Percentiles rank a stretch among this genome's conserved stretches.
These are phyloP conservation scores for Cercospora zeae-maydis DNA, from an alignment of 2,329 filamentous ascomycete genomes.

Conservation along the genomic window DNA sequence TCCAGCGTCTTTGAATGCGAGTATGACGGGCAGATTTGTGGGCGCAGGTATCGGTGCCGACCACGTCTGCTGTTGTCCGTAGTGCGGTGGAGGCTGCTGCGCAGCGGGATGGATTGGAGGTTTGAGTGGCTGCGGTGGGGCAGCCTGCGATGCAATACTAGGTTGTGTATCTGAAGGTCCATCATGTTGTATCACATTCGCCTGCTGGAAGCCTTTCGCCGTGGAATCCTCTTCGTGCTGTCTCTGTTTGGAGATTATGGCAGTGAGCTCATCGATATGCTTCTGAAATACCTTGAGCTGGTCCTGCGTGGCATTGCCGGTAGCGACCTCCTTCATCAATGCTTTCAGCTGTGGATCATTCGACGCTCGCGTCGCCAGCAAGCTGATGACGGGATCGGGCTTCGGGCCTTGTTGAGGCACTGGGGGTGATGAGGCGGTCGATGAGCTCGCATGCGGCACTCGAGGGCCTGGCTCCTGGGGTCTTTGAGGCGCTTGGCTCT, in stretches of 20 bases:
- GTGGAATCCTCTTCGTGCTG: slow-evolving; percentile 24
- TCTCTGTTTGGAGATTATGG: slow-evolving; percentile 44
- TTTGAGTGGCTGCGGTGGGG: slow-evolving; percentile 11
- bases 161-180: slow-evolving; percentile 16
- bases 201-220: slow-evolving; percentile 13
- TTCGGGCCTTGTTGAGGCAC: slow-evolving; percentile 28
- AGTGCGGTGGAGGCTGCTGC: slow-evolving; percentile 12
- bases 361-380: slow-evolving; percentile 71
- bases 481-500: slow-evolving; percentile 14
- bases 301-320: slow-evolving; percentile 65
- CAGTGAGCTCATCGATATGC: slow-evolving; percentile 75
- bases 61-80: slow-evolving; percentile 29
- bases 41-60: slow-evolving; percentile 18
- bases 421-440: slow-evolving; percentile 11
- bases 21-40: slow-evolving; percentile 63
- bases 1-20: slow-evolving; percentile 57
- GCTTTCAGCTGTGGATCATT: slow-evolving; percentile 69
- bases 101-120: slow-evolving; percentile 13
- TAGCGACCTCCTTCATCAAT: slow-evolving; percentile 79
- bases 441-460: neutral
- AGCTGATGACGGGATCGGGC: slow-evolving; percentile 74
- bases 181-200: slow-evolving; percentile 27
- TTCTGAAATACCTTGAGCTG: slow-evolving; percentile 73
- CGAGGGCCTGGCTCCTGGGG: slow-evolving; percentile 7
- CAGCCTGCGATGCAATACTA: neutral